Percentiles rank a stretch among this genome's conserved stretches.
Evolutionary conservation across 495 filamentous ascomycete genomes (phyloP).

Genomic region (Trypethelium eluteriae): DNA sequence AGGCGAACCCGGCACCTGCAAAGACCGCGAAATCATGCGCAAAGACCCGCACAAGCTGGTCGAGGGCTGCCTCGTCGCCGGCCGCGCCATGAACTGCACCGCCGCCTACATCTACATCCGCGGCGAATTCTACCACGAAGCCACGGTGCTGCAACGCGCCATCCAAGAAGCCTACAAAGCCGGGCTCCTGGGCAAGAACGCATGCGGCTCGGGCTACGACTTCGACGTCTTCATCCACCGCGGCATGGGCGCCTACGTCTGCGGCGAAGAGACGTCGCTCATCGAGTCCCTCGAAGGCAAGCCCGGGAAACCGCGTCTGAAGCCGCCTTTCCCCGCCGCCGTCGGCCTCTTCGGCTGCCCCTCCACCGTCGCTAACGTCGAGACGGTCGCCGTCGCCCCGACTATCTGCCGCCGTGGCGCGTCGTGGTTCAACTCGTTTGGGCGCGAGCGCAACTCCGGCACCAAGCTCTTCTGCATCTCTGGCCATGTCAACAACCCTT

Average conservation of each 20-base stretch:
- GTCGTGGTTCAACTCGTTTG: slow-evolving; percentile 86
- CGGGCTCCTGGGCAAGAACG: slow-evolving; percentile 94
- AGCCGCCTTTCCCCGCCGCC: slow-evolving; percentile 95
- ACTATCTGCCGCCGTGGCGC: slow-evolving; percentile 91
- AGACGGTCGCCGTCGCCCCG: slow-evolving; percentile 89
- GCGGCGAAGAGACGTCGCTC: slow-evolving; percentile 93
- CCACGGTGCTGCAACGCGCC: slow-evolving; percentile 82
- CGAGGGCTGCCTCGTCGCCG: slow-evolving; percentile 93
- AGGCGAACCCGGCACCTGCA: slow-evolving; percentile 97
- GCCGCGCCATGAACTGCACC: slow-evolving; percentile 93
- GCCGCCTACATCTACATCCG: slow-evolving; percentile 99
- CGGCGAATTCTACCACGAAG: slow-evolving; percentile 97
- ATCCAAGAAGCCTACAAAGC: slow-evolving; percentile 96
- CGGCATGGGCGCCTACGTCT: slow-evolving; percentile 94
- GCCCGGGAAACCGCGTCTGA: slow-evolving; percentile 94
- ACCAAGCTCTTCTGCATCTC: slow-evolving; percentile 99
- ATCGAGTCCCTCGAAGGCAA: slow-evolving; percentile 98
- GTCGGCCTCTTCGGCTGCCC: slow-evolving; percentile 98
- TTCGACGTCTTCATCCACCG: slow-evolving; percentile 96
- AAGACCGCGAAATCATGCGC: slow-evolving; percentile 99
- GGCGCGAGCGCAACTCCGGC: slow-evolving; percentile 88
- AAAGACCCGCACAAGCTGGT: slow-evolving; percentile 98
- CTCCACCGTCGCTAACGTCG: slow-evolving; percentile 94
- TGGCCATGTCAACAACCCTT: slow-evolving; percentile 96
- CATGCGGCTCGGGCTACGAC: slow-evolving; percentile 91